Conservation (phyloP, 192 early-diverging fungal species). For the Kickxella alabastrina region DNA sequence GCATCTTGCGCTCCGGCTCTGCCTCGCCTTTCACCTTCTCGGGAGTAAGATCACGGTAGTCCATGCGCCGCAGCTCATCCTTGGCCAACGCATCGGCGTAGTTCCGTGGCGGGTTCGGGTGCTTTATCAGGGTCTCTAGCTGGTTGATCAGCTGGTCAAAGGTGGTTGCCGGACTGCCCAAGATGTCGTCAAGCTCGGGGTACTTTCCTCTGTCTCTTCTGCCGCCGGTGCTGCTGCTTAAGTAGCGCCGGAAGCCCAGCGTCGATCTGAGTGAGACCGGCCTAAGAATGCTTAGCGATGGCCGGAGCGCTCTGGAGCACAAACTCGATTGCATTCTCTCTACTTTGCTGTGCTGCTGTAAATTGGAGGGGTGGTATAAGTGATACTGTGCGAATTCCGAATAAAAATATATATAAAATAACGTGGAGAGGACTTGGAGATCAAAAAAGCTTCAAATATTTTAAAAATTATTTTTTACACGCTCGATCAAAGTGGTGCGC, state of each 20-base stretch:
- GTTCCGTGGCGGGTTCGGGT: slow-evolving; percentile 47
- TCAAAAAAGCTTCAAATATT: too few relatives aligned
- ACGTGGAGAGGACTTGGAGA: too few relatives aligned
- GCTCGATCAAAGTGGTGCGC: too few relatives aligned
- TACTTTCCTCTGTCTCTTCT: slow-evolving; percentile 10
- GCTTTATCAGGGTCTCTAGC: slow-evolving; percentile 40
- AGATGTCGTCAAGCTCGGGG: slow-evolving; percentile 27
- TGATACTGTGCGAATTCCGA: too few relatives aligned
- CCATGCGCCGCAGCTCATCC: slow-evolving; percentile 35
- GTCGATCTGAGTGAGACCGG: neutral
- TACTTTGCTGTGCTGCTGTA: too few relatives aligned
- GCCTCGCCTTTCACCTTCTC: slow-evolving; percentile 4
- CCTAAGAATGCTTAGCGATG: neutral
- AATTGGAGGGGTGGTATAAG: too few relatives aligned
- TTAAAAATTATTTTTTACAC: too few relatives aligned
- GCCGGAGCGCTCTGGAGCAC: neutral
- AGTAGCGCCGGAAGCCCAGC: neutral
- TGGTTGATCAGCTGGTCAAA: slow-evolving; percentile 37
- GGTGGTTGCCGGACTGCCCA: slow-evolving; percentile 25
- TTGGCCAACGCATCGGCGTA: slow-evolving; percentile 52
- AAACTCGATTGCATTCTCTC: neutral
- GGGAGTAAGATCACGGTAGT: slow-evolving; percentile 18
- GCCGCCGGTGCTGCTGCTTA: neutral
- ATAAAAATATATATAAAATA: too few relatives aligned
- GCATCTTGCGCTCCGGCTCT: neutral